Base-by-base conservation (phyloP, 805 yeast species). In the Teunomyces aglyptinius region DNA sequence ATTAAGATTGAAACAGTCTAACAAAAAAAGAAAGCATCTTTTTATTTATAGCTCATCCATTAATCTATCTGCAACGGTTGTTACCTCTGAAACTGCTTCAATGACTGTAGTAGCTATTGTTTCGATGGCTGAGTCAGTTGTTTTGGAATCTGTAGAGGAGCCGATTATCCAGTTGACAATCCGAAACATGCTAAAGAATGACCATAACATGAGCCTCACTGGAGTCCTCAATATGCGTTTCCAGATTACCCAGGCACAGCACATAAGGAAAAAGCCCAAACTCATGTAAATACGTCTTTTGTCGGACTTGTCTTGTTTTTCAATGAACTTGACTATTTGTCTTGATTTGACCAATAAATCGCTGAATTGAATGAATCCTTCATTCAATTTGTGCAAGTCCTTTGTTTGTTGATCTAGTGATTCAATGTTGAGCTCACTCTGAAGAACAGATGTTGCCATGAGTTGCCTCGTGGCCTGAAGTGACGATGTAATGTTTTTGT, bases 201-300 rank as follows among this genome's bases (percentile, higher is more conserved):
- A 55, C 84, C 83, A 79, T 18, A 79, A 38, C 26, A 77, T 45
- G 22, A 79, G 52, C 44, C 56, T 56, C 1, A 76, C 64, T 0
- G 84, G 83, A 29, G 67, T 59, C 36, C 69, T 64, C 33, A 79
- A 58, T 2, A 79, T 61, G 52, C 84, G 63, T 47, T 74, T 63
- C 76, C 80, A 79, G 1, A 78, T 43, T 6, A 79, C 75, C 78
- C 80, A 78, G 5, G 63, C 56, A 48, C 80, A 71, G 33, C 78
- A 77, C 1, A 69, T 46, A 19, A 68, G 47, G 45, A 79, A 72
- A 48, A 79, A 74, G 13, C 73, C 76, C 4, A 77, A 48, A 22
- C 81, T 69, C 45, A 73, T 49, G 56, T 78, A 79, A 20, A 79
- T 78, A 36, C 78, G 67, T 42, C 70, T 57, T 47, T 77, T 70